Evolutionary conservation across 352 stramenopile genomes (phyloP).

Genomic region (Salisapilia sapeloensis): DNA sequence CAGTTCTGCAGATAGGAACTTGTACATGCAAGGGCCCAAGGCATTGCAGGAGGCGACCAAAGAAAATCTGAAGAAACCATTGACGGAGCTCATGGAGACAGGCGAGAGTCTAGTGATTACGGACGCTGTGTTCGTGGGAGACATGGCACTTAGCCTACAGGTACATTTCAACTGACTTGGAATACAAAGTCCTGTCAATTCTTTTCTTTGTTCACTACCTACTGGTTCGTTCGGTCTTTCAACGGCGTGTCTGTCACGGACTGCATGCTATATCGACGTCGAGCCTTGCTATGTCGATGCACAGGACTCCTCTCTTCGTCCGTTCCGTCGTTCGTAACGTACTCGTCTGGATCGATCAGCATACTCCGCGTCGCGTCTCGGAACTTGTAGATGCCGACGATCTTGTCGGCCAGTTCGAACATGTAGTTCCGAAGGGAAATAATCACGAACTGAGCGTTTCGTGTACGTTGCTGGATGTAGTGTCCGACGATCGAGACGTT

Average conservation of each 20-base stretch:
- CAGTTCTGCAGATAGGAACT: slow-evolving; percentile 30
- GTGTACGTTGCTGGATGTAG: slow-evolving; percentile 99
- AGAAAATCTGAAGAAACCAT: slow-evolving; percentile 80
- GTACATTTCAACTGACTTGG: slow-evolving; percentile 39
- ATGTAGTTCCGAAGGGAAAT: slow-evolving; percentile 99
- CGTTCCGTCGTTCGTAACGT: too few relatives aligned
- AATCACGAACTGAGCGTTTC: slow-evolving; percentile 99
- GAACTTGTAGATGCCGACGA: slow-evolving; percentile 99
- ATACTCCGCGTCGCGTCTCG: slow-evolving; percentile 98
- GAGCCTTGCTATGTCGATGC: too few relatives aligned
- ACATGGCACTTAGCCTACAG: slow-evolving; percentile 52
- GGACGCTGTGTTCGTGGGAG: slow-evolving; percentile 84
- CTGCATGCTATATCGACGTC: too few relatives aligned
- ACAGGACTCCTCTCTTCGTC: too few relatives aligned
- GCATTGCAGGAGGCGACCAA: slow-evolving; percentile 82
- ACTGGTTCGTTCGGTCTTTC: too few relatives aligned
- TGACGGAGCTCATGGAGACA: slow-evolving; percentile 78
- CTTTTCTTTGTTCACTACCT: too few relatives aligned
- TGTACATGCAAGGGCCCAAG: slow-evolving; percentile 71
- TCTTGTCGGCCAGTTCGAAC: slow-evolving; percentile 98
- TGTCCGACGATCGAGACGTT: slow-evolving; percentile 99
- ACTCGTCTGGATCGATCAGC: slow-evolving; percentile 94
- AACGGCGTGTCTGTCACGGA: too few relatives aligned
- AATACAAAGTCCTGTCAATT: too few relatives aligned
- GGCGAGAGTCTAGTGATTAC: slow-evolving; percentile 88